Evolutionary conservation across 768 basidiomycete genomes (phyloP).

Genomic region (Boletus tylopilopsis): DNA sequence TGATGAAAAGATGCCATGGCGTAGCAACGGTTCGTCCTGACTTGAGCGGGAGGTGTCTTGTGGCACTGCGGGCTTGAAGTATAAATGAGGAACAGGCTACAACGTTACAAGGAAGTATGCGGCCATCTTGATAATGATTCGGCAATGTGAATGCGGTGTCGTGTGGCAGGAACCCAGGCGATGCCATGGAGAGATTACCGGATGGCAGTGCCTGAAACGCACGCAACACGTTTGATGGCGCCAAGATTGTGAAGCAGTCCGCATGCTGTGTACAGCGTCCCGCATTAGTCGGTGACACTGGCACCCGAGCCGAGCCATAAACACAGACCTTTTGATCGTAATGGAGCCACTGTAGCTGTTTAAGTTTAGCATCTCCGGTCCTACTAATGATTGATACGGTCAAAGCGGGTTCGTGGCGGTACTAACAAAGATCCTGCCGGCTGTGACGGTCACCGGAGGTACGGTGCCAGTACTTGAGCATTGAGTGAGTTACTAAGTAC

Average conservation of each 20-base stretch:
- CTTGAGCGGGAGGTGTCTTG: background rate
- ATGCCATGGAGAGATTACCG: slow-evolving; percentile 10
- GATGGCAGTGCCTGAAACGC: slow-evolving; percentile 11
- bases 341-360: too few relatives aligned
- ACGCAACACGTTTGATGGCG: slow-evolving; percentile 2
- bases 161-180: slow-evolving; percentile 14
- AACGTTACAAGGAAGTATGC: background rate
- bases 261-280: slow-evolving; percentile 4
- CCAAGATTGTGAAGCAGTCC: slow-evolving; percentile 3
- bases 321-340: slow-evolving; percentile 7
- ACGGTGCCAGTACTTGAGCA: too few relatives aligned
- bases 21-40: background rate
- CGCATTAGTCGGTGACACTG: too few relatives aligned
- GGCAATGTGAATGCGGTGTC: slow-evolving; percentile 7
- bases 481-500: too few relatives aligned
- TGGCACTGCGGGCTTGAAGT: slow-evolving; percentile 6
- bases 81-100: slow-evolving; percentile 22
- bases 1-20: slow-evolving; percentile 4
- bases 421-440: too few relatives aligned
- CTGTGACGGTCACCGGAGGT: too few relatives aligned
- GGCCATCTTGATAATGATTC: slow-evolving; percentile 9
- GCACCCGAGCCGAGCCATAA: background rate
- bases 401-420: too few relatives aligned
- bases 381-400: too few relatives aligned
- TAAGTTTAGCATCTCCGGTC: too few relatives aligned